These are phyloP conservation scores for Helotiales sp. DNA, from an alignment of 2,329 filamentous ascomycete species.

Conservation along the genomic window DNA sequence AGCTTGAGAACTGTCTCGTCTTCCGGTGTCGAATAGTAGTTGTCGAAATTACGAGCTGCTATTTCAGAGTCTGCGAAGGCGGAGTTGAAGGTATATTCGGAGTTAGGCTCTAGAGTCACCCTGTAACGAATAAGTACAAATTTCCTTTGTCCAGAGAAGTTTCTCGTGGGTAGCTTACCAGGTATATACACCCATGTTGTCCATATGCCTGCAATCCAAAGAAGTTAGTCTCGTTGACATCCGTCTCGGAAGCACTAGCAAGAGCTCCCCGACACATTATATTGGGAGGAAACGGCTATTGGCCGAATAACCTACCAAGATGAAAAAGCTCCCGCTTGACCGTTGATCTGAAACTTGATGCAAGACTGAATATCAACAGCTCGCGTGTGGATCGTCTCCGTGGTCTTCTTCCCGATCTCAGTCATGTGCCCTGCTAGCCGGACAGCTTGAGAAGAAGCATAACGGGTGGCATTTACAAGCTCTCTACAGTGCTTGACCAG, in stretches of 20 bases:
- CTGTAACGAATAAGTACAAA: neutral
- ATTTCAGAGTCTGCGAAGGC: neutral
- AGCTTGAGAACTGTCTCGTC: constrained; percentile 21
- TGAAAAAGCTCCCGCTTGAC: constrained; percentile 26
- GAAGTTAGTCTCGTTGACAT: too few species aligned
- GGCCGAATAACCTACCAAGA: constrained; percentile 9
- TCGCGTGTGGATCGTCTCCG: constrained; percentile 17
- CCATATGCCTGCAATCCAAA: constrained; percentile 19
- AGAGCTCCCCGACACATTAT: neutral
- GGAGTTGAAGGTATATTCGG: neutral
- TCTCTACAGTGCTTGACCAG: constrained; percentile 13
- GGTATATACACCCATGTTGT: constrained; percentile 24
- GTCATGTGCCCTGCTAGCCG: constrained; percentile 8
- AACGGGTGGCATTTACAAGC: constrained; percentile 13
- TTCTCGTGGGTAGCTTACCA: neutral
- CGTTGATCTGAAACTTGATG: constrained; percentile 26
- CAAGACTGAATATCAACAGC: constrained; percentile 24
- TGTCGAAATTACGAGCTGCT: neutral
- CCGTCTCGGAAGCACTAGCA: too few species aligned
- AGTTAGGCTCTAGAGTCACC: constrained; percentile 26
- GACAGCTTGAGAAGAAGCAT: constrained; percentile 13
- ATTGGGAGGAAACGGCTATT: neutral
- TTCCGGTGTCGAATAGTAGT: constrained; percentile 10
- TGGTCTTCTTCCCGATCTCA: constrained; percentile 21
- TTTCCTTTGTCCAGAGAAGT: neutral